Percentiles rank a stretch among this genome's conserved stretches.
Evolutionary conservation across 2,329 filamentous ascomycete species (phyloP).

Genomic region (Epichloe aotearoae): DNA sequence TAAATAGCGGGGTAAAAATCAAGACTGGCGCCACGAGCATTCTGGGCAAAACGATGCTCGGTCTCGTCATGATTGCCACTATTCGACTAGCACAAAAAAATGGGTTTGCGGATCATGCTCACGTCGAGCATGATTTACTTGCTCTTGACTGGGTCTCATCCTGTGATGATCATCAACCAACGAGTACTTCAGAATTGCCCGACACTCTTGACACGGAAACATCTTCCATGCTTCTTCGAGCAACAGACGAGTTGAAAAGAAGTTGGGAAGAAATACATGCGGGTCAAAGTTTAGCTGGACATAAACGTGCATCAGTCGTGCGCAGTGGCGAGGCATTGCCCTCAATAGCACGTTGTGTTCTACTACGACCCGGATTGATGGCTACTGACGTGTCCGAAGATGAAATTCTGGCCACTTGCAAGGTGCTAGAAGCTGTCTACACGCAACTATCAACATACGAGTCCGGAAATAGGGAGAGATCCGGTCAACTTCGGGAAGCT

Average conservation of each 20-base stretch:
- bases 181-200: not conserved
- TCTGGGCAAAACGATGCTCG: slow-evolving; percentile 1
- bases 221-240: not conserved
- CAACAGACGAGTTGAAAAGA: not conserved
- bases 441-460: not conserved
- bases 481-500: not conserved
- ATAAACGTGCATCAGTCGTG: not conserved
- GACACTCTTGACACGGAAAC: not conserved
- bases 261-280: not conserved
- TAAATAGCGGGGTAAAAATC: slow-evolving; percentile 30
- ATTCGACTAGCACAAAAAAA: slow-evolving; percentile 30
- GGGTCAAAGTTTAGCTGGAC: not conserved
- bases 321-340: not conserved
- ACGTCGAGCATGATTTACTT: not conserved
- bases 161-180: slow-evolving; percentile 36
- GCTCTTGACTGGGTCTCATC: slow-evolving; percentile 45
- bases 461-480: not conserved
- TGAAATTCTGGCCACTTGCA: not conserved
- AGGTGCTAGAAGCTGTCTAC: not conserved
- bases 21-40: not conserved
- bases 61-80: slow-evolving; percentile 44
- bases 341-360: not conserved
- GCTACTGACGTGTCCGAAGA: not conserved
- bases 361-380: not conserved
- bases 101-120: not conserved